Conservation (phyloP, 148 eudicot species). For the Beta vulgaris region DNA sequence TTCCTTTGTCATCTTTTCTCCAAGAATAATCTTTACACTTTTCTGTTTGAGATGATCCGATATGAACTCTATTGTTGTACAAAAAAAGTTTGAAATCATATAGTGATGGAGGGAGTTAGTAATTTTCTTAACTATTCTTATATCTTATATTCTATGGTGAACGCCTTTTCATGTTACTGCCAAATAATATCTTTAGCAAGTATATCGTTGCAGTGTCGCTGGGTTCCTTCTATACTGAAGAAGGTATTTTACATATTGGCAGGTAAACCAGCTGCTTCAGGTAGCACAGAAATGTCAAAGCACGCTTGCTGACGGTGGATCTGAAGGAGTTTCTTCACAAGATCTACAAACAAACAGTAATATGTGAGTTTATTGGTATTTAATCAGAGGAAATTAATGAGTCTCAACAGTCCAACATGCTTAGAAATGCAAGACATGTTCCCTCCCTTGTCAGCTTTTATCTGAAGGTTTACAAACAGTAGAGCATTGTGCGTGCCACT, state of each 20-base stretch:
- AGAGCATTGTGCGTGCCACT: not conserved
- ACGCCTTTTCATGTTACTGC: no score
- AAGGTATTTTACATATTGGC: slow-evolving; percentile 26
- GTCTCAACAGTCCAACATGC: not conserved
- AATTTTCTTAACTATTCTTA: no score
- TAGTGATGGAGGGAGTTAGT: no score
- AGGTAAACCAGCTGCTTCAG: slow-evolving; percentile 90
- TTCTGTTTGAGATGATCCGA: not conserved
- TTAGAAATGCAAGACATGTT: not conserved
- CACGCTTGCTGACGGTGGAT: slow-evolving; percentile 69
- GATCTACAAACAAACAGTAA: slow-evolving; percentile 79
- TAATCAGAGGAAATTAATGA: not conserved
- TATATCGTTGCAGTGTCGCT: not conserved
- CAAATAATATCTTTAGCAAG: no score
- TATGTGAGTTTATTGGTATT: slow-evolving; percentile 48
- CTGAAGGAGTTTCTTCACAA: slow-evolving; percentile 74
- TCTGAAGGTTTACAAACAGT: not conserved
- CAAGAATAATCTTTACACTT: not conserved
- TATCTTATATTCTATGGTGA: no score
- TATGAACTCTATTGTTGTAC: no score
- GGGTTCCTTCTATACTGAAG: not conserved
- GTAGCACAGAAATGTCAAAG: slow-evolving; percentile 94
- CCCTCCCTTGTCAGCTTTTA: not conserved
- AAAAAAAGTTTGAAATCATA: no score
- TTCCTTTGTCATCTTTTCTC: no score